A percentile compares a stretch with the other conserved stretches of the same genome.
phyloP scores from a whole-genome alignment of 1,284 basidiomycete species.

The Termitomyces sp. region DNA sequence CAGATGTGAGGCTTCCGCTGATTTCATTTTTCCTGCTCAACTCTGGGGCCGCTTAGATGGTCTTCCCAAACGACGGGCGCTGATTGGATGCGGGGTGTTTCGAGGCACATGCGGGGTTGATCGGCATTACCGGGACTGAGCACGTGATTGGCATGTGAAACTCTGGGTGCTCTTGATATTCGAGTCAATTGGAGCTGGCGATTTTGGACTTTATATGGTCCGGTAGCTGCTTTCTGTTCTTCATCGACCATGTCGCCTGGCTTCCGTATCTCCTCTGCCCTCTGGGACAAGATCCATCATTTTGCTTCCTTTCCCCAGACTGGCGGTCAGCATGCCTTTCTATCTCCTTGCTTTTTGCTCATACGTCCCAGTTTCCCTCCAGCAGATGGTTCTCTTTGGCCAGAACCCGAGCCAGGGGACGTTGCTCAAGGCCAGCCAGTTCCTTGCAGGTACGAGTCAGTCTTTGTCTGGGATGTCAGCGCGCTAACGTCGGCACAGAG shows the following conservation, averaged over 20 bases:
- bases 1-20: too few species aligned
- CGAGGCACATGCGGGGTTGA: not conserved
- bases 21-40: too few species aligned
- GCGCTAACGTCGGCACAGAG: slow-evolving; percentile 35
- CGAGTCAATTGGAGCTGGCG: not conserved
- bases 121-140: not conserved
- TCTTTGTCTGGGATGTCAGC: not conserved
- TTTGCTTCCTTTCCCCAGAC: slow-evolving; percentile 94
- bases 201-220: not conserved
- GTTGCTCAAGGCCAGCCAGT: slow-evolving; percentile 80
- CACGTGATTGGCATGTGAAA: slow-evolving; percentile 3
- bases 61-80: too few species aligned
- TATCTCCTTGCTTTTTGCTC: not conserved
- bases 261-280: slow-evolving; percentile 71
- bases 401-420: slow-evolving; percentile 87
- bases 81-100: not conserved
- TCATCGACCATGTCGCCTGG: slow-evolving; percentile 38
- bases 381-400: slow-evolving; percentile 88
- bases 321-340: slow-evolving; percentile 47
- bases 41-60: too few species aligned
- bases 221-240: not conserved
- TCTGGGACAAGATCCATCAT: slow-evolving; percentile 93
- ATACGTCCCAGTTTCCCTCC: slow-evolving; percentile 68
- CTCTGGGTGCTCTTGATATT: not conserved
- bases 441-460: slow-evolving; percentile 58